Conservation (phyloP, 441 rosid species). For the Iberis amara region DNA sequence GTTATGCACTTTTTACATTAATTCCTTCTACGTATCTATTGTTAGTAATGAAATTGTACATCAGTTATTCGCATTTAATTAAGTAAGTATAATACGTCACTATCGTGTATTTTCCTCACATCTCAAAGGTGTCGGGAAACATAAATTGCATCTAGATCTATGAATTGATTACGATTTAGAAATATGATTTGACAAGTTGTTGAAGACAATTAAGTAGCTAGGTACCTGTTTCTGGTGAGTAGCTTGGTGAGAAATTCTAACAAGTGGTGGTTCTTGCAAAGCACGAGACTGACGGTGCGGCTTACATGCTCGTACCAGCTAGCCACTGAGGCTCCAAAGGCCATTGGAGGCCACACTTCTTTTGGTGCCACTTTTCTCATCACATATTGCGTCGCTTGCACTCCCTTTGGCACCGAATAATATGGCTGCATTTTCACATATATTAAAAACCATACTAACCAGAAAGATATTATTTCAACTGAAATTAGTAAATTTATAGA, state of each 20-base stretch:
- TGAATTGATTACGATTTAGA: not conserved
- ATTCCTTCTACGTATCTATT: not conserved
- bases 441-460: slow-evolving; percentile 10
- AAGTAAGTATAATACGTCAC: slow-evolving; percentile 1
- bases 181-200: slow-evolving; percentile 3
- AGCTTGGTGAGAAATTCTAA: slow-evolving; percentile 77
- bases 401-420: slow-evolving; percentile 72
- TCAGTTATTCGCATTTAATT: not conserved
- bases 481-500: not conserved
- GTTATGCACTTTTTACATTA: not conserved
- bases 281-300: slow-evolving; percentile 68
- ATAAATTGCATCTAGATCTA: not conserved
- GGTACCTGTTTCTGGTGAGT: slow-evolving; percentile 77
- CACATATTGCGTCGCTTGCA: slow-evolving; percentile 58
- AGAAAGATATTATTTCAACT: not conserved
- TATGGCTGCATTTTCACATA: slow-evolving; percentile 55
- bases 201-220: not conserved
- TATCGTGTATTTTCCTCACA: slow-evolving; percentile 12
- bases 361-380: slow-evolving; percentile 82
- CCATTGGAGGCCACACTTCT: slow-evolving; percentile 78
- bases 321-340: slow-evolving; percentile 75
- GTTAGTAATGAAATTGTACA: not conserved
- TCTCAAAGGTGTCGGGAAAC: slow-evolving; percentile 3
- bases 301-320: slow-evolving; percentile 93
- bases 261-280: slow-evolving; percentile 77